Conservation (phyloP, 139 green algal species). For the Spirogloea muscicola region DNA sequence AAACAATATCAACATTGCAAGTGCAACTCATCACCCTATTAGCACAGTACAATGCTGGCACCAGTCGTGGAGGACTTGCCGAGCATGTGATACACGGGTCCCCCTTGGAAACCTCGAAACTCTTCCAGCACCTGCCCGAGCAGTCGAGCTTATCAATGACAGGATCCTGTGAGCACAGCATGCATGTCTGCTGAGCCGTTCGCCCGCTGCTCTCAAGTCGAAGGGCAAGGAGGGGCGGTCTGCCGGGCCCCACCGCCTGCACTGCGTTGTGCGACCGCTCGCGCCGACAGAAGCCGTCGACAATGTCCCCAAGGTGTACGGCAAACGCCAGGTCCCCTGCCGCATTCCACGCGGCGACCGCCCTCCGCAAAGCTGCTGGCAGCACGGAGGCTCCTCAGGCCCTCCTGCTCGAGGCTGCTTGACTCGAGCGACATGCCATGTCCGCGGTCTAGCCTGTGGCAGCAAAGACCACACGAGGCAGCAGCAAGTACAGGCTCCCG, state of each 20-base stretch:
- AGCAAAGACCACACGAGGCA: background rate
- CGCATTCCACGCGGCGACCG: conserved; percentile 51
- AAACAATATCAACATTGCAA: too few species aligned
- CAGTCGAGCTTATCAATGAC: too few species aligned
- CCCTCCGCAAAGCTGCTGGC: conserved; percentile 46
- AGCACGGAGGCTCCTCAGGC: too few species aligned
- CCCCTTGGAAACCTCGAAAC: conserved; percentile 13
- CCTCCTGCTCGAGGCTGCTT: too few species aligned
- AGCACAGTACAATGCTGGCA: too few species aligned
- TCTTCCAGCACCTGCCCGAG: conserved; percentile 26
- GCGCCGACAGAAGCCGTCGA: conserved; percentile 46
- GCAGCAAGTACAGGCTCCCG: background rate
- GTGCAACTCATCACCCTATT: too few species aligned
- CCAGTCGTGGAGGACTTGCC: conserved; percentile 21
- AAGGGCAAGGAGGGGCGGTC: too few species aligned
- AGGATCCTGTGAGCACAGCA: too few species aligned
- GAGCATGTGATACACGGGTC: conserved; percentile 43
- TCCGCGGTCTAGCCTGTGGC: background rate
- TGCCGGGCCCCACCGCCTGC: conserved; percentile 26
- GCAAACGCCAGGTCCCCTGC: conserved; percentile 38
- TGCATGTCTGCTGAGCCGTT: too few species aligned
- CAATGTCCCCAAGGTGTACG: conserved; percentile 51
- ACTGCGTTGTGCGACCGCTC: conserved; percentile 33
- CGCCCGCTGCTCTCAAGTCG: too few species aligned
- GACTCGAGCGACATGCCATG: background rate